A percentile compares a stretch with the other conserved stretches of the same genome.
phyloP scores from a whole-genome alignment of 345 rosid genomes.

The Syzygium grande region DNA sequence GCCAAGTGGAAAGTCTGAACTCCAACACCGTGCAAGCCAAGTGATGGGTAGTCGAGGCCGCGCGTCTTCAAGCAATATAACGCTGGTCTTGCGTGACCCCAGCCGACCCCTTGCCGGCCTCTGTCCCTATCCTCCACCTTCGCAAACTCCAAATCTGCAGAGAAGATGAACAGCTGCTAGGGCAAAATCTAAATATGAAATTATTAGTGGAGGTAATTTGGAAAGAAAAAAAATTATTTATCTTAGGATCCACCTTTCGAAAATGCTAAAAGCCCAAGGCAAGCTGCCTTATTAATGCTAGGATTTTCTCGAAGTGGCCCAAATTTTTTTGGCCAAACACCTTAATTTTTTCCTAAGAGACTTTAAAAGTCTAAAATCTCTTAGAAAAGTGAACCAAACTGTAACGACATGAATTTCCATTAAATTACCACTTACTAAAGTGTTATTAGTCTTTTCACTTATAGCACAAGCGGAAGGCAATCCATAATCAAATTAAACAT shows the following conservation, averaged over 20 bases:
- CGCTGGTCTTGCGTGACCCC: rapidly evolving
- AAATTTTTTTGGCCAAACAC: too few relatives aligned
- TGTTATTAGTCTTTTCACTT: too few relatives aligned
- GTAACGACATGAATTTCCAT: too few relatives aligned
- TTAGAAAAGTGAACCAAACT: too few relatives aligned
- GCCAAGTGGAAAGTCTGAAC: neutral
- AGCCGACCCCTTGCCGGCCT: rapidly evolving
- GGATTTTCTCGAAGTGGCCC: too few relatives aligned
- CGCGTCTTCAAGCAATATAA: rapidly evolving
- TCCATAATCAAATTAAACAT: too few relatives aligned
- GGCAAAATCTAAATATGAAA: neutral
- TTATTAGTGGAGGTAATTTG: neutral
- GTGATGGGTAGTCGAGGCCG: neutral
- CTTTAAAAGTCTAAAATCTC: too few relatives aligned
- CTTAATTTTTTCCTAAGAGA: too few relatives aligned
- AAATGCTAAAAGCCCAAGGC: neutral
- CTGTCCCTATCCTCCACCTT: neutral
- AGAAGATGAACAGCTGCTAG: neutral
- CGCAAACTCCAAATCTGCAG: neutral
- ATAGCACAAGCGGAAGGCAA: too few relatives aligned
- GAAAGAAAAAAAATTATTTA: neutral
- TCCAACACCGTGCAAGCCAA: neutral
- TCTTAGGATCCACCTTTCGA: too few relatives aligned
- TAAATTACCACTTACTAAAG: too few relatives aligned
- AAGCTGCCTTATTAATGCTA: too few relatives aligned